phyloP scores from a whole-genome alignment of 2,329 filamentous ascomycete species.

The Alternaria sp. region DNA sequence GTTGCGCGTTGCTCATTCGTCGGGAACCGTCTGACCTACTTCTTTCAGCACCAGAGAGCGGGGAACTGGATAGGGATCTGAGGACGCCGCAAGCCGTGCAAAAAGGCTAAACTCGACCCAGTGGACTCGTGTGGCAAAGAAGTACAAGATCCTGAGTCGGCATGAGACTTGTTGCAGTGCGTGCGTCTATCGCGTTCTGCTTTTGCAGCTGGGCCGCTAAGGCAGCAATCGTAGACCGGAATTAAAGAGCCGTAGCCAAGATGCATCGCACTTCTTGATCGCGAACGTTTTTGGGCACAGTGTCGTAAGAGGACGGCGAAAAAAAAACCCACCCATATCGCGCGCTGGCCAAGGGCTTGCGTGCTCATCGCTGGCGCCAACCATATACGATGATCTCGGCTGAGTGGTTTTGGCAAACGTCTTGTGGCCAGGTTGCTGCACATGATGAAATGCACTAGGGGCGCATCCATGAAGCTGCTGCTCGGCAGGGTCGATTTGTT shows the following conservation, averaged over 20 bases:
- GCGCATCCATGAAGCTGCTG: conserved; percentile 24
- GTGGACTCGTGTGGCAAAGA: conserved; percentile 22
- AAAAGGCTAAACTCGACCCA: conserved; percentile 40
- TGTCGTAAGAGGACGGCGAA: conserved; percentile 8
- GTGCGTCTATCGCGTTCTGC: conserved; percentile 21
- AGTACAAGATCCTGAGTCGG: conserved; percentile 17
- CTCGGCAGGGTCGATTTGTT: conserved; percentile 34
- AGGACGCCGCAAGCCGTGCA: conserved; percentile 27
- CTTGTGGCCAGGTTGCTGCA: conserved; percentile 25
- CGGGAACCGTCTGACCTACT: conserved; percentile 38
- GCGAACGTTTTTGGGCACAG: conserved; percentile 6
- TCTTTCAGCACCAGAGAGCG: conserved; percentile 24
- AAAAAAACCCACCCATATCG: conserved; percentile 14
- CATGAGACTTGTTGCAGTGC: conserved; percentile 16
- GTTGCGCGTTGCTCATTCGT: conserved; percentile 17
- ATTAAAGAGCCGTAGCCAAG: conserved; percentile 16
- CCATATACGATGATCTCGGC: conserved; percentile 21
- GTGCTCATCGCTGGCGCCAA: conserved; percentile 21
- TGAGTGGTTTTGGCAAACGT: conserved; percentile 18
- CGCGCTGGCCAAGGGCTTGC: conserved; percentile 23
- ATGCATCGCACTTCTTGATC: conserved; percentile 6
- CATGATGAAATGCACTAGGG: conserved; percentile 33
- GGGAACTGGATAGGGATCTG: conserved; percentile 19
- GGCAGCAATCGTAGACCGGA: conserved; percentile 10
- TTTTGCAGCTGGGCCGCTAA: conserved; percentile 12